A percentile compares a stretch with the other conserved stretches of the same genome.
phyloP scores from a whole-genome alignment of 2,329 filamentous ascomycete genomes.

The Scedosporium boydii region DNA sequence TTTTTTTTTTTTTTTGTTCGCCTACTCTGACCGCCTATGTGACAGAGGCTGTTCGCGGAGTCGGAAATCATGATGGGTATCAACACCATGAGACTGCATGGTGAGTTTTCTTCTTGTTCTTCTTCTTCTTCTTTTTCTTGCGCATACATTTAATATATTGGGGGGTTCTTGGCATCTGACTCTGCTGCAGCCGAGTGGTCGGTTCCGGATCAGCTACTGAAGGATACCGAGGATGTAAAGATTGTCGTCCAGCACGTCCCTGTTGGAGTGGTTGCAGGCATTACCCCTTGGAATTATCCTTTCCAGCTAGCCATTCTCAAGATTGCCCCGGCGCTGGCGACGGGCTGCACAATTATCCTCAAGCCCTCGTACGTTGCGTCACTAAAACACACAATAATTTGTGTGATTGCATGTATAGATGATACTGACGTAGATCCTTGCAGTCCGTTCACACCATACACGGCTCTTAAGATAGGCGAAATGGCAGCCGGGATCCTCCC shows the following conservation, averaged over 20 bases:
- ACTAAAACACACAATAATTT: too few relatives aligned
- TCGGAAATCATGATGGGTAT: too few relatives aligned
- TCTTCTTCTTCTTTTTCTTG: too few relatives aligned
- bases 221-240: slow-evolving; percentile 17
- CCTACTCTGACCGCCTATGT: too few relatives aligned
- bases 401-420: too few relatives aligned
- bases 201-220: slow-evolving; percentile 10
- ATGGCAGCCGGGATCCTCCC: slow-evolving; percentile 48
- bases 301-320: slow-evolving; percentile 43
- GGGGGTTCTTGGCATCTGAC: slow-evolving; percentile 3
- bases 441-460: slow-evolving; percentile 45
- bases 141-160: too few relatives aligned
- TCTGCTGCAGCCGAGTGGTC: slow-evolving; percentile 7
- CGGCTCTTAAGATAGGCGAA: slow-evolving; percentile 49
- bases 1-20: too few relatives aligned
- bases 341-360: slow-evolving; percentile 45
- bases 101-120: too few relatives aligned
- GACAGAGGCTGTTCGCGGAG: too few relatives aligned
- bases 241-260: slow-evolving; percentile 26
- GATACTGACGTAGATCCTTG: too few relatives aligned
- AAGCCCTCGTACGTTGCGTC: slow-evolving; percentile 33
- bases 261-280: slow-evolving; percentile 32
- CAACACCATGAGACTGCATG: too few relatives aligned
- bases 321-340: slow-evolving; percentile 45
- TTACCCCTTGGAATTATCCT: slow-evolving; percentile 49